phyloP scores from a whole-genome alignment of 1,139 yeast genomes.

The Candida buenavistaensis region DNA sequence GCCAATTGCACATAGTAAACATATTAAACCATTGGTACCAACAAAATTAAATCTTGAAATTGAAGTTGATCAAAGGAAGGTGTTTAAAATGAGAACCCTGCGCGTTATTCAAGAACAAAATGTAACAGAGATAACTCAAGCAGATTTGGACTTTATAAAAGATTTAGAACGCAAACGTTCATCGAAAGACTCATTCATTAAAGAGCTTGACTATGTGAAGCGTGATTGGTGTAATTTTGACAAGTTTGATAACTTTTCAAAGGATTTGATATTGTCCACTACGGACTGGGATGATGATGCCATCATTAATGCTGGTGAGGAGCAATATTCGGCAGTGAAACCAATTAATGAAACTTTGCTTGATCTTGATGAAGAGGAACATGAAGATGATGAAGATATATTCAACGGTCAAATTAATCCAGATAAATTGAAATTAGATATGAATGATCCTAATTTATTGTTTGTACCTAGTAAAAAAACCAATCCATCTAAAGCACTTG shows the following conservation, averaged over 20 bases:
- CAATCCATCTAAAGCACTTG: constrained; percentile 29
- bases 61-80: constrained; percentile 45
- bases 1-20: constrained; percentile 37
- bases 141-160: constrained; percentile 33
- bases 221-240: constrained; percentile 41
- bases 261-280: constrained; percentile 68
- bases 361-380: constrained; percentile 32
- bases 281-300: constrained; percentile 83
- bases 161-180: constrained; percentile 24
- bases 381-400: constrained; percentile 75
- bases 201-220: constrained; percentile 33
- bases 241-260: constrained; percentile 43
- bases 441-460: constrained; percentile 82
- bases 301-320: constrained; percentile 53
- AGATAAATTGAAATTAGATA: constrained; percentile 58
- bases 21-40: constrained; percentile 60
- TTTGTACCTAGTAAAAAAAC: constrained; percentile 50
- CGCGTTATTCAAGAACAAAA: constrained; percentile 6
- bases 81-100: constrained; percentile 34
- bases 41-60: constrained; percentile 50
- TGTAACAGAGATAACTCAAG: constrained; percentile 21
- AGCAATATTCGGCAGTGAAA: constrained; percentile 8
- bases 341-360: constrained; percentile 16
- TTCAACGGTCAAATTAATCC: constrained; percentile 65
- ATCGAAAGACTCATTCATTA: constrained; percentile 18